Conservation (phyloP, 495 filamentous ascomycete species). For the Xylaria longipes region DNA sequence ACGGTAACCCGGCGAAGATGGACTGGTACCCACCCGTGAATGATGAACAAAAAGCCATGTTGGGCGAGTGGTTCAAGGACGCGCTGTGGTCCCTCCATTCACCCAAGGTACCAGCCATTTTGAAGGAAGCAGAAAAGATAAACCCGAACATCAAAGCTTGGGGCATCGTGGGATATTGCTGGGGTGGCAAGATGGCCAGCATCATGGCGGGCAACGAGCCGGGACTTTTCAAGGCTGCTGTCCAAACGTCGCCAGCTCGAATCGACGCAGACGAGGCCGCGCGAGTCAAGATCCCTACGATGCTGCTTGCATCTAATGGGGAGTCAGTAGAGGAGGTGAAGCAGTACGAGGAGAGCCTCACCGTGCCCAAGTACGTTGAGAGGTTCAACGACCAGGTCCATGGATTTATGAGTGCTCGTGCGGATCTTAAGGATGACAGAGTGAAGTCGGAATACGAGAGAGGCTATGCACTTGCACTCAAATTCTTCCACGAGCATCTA, state of each 20-base stretch:
- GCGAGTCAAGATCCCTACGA: constrained; percentile 55
- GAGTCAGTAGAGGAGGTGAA: constrained; percentile 59
- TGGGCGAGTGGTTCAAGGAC: constrained; percentile 25
- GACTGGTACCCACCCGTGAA: constrained; percentile 33
- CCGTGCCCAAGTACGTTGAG: constrained; percentile 63
- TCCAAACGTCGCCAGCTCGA: constrained; percentile 30
- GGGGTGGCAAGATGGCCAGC: constrained; percentile 38
- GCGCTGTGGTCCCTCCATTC: constrained; percentile 25
- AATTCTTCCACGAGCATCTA: constrained; percentile 67
- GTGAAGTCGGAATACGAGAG: constrained; percentile 68
- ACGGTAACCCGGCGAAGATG: constrained; percentile 48
- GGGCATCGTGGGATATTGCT: constrained; percentile 40
- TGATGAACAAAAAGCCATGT: constrained; percentile 28
- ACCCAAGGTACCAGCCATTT: constrained; percentile 26
- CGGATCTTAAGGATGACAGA: constrained; percentile 60
- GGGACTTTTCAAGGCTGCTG: constrained; percentile 28
- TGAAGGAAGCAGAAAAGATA: constrained; percentile 26
- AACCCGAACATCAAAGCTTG: constrained; percentile 31
- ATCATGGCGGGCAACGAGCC: constrained; percentile 27
- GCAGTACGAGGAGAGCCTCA: constrained; percentile 61
- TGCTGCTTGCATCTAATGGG: constrained; percentile 58
- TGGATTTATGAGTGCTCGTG: constrained; percentile 70
- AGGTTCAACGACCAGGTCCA: constrained; percentile 69
- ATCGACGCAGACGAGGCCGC: constrained; percentile 44
- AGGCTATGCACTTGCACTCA: constrained; percentile 63